These are phyloP conservation scores for Moesziomyces sp. DNA, from an alignment of 1,284 basidiomycete species.

Conservation along the genomic window DNA sequence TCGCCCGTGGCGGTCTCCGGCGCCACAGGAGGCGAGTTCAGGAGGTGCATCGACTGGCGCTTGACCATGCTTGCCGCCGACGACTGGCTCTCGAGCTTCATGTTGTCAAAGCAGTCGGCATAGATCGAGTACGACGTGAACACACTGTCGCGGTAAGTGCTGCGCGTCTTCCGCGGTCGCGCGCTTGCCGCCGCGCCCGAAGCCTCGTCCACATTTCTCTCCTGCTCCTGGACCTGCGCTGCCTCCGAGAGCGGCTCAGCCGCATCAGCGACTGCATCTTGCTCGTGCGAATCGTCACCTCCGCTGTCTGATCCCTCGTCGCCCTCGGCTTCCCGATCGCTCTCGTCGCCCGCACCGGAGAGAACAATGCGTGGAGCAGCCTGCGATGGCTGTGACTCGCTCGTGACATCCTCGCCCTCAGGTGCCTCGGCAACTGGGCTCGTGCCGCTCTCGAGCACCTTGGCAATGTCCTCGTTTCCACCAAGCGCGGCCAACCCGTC, in stretches of 20 bases:
- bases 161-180: conserved; percentile 25
- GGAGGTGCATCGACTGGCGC: conserved; percentile 34
- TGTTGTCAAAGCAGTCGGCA: conserved; percentile 49
- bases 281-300: conserved; percentile 22
- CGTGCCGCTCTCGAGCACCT: conserved; percentile 25
- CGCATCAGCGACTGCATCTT: conserved; percentile 1
- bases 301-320: conserved; percentile 13
- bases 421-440: background rate
- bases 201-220: background rate
- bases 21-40: conserved; percentile 6
- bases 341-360: conserved; percentile 12
- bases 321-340: conserved; percentile 12
- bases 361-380: conserved; percentile 34
- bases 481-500: conserved; percentile 31
- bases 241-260: background rate
- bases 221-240: background rate
- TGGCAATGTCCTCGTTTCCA: conserved; percentile 18
- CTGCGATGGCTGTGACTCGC: background rate
- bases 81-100: conserved; percentile 46
- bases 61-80: conserved; percentile 50
- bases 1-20: conserved; percentile 1
- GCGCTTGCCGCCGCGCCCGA: background rate
- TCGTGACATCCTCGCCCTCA: background rate
- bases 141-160: conserved; percentile 46
- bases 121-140: conserved; percentile 55